Evolutionary conservation across 1,284 basidiomycete species (phyloP).

Genomic region (Irpex lacteus): DNA sequence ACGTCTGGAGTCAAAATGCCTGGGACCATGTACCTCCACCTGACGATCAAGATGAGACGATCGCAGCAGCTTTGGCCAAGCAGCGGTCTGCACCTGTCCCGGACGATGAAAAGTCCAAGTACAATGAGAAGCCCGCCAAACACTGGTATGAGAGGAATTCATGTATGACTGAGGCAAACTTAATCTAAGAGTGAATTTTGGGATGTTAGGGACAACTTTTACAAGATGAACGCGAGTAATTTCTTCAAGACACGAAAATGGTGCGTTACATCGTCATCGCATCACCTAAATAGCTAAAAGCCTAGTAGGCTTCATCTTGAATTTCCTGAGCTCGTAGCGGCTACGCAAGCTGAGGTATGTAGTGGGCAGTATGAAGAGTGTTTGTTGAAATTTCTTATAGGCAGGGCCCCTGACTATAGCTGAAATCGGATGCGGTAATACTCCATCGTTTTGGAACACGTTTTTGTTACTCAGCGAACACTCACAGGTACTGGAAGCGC

Average conservation of each 20-base stretch:
- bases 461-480: not conserved
- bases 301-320: slow-evolving; percentile 78
- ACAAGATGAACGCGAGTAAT: slow-evolving; percentile 77
- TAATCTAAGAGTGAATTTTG: slow-evolving; percentile 28
- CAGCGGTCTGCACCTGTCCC: slow-evolving; percentile 72
- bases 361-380: not conserved
- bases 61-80: slow-evolving; percentile 63
- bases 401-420: slow-evolving; percentile 75
- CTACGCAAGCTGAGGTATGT: slow-evolving; percentile 64
- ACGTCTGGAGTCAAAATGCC: slow-evolving; percentile 77
- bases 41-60: slow-evolving; percentile 68
- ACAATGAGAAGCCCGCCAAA: slow-evolving; percentile 71
- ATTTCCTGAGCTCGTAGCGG: slow-evolving; percentile 81
- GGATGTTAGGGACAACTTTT: slow-evolving; percentile 81
- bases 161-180: slow-evolving; percentile 3
- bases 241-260: slow-evolving; percentile 95
- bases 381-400: slow-evolving; percentile 34
- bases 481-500: slow-evolving; percentile 86
- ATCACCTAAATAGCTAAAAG: not conserved
- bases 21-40: slow-evolving; percentile 92
- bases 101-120: slow-evolving; percentile 60
- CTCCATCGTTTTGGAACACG: too few species aligned
- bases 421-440: slow-evolving; percentile 85
- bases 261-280: slow-evolving; percentile 20
- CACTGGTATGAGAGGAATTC: slow-evolving; percentile 52